phyloP scores from a whole-genome alignment of 768 basidiomycete genomes.

The Boletus eberwhitei region DNA sequence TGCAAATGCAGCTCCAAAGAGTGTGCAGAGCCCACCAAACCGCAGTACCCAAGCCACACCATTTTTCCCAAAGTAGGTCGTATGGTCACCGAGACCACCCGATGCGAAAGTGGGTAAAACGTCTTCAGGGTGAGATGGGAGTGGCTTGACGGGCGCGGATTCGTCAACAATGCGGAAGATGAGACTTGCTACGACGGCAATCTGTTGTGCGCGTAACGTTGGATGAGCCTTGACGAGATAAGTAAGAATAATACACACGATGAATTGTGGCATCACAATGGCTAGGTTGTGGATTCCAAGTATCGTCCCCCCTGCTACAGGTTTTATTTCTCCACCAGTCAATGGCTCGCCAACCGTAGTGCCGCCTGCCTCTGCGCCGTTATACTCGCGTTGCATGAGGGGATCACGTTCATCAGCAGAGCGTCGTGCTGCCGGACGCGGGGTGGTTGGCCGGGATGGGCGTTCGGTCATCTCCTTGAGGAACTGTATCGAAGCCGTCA shows the following conservation, averaged over 20 bases:
- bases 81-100: slow-evolving; percentile 39
- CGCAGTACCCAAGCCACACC: slow-evolving; percentile 94
- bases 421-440: slow-evolving; percentile 30
- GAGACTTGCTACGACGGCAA: slow-evolving; percentile 78
- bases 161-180: slow-evolving; percentile 85
- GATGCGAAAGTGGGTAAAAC: slow-evolving; percentile 16
- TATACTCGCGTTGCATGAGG: slow-evolving; percentile 52
- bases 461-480: slow-evolving; percentile 65
- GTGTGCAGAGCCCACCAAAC: slow-evolving; percentile 84
- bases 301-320: slow-evolving; percentile 83
- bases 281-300: slow-evolving; percentile 94
- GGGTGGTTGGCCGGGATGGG: slow-evolving; percentile 15
- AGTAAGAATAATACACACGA: slow-evolving; percentile 50
- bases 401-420: slow-evolving; percentile 43
- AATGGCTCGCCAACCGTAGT: slow-evolving; percentile 31
- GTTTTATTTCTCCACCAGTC: slow-evolving; percentile 32
- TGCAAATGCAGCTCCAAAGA: slow-evolving; percentile 74
- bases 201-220: slow-evolving; percentile 40
- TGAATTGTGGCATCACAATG: slow-evolving; percentile 92
- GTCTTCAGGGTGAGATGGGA: slow-evolving; percentile 32
- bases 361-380: slow-evolving; percentile 40
- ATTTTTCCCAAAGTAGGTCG: slow-evolving; percentile 73
- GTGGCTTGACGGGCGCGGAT: slow-evolving; percentile 3
- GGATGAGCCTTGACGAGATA: not conserved
- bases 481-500: slow-evolving; percentile 40